Base-by-base conservation (phyloP, 805 yeast genomes). In the Cyberlindnera samutprakarnensis region DNA sequence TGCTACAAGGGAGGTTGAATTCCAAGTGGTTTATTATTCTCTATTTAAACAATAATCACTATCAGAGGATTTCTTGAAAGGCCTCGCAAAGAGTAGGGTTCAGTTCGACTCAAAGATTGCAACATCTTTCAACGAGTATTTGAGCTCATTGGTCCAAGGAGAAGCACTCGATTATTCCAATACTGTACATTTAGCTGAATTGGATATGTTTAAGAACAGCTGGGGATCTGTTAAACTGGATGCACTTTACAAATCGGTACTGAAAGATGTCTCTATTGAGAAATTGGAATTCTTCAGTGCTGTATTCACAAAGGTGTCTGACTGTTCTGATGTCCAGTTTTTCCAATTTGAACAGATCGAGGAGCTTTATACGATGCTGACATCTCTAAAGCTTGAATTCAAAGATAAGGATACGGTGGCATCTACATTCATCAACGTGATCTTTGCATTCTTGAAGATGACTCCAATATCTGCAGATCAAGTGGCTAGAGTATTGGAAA, bases 371-470 rank as follows among this genome's bases (percentile, higher is more conserved):
- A 21, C 19, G 1, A 26, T 25, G 2, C 23, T 24, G 8, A 22
- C 7, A 4, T 18, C 29, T 9, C 28, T 38, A 11, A 22, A 28
- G 3, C 14, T 13, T 12, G 31, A 35, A 18, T 59, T 56, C 32
- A 60, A 53, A 28, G 14, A 43, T 2, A 57, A 49, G 30, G 68
- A 61, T 37, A 31, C 32, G 2, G 28, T 49, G 6, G 51, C 49
- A 27, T 52, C 54, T 3, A 36, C 38, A 2, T 56, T 38, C 27
- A 51, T 62, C 20, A 35, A 44, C 2, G 41, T 60, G 4, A 14
- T 56, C 2, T 20, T 25, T 1, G 14, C 36, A 0, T 50, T 38
- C 15, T 23, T 58, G 17, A 43, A 42, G 25, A 36, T 46, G 19
- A 31, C 36, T 17, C 46, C 55, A 5, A 25, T 53, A 13, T 28